Base-by-base conservation (phyloP, 768 basidiomycete species). In the Hygrophorus russula region DNA sequence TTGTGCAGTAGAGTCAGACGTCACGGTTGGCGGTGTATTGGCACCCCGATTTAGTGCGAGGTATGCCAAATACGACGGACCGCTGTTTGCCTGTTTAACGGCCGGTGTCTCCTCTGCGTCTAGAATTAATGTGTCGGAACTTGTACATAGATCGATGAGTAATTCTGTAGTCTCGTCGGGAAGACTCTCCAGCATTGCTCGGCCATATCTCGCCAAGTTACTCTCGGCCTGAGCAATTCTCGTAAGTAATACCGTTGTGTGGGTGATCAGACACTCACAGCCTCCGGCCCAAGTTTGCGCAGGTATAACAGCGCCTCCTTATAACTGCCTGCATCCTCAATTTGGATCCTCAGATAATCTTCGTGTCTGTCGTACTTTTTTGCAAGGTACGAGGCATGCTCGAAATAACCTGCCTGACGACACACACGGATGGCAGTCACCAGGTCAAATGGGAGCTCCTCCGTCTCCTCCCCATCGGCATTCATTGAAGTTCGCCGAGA, bases 341-440 rank as follows among this genome's bases (percentile, higher is more conserved):
- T 85, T 61, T 92, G 83, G 38, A 98, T 93, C 46, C 88, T 70
- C 32, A 99, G 60, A 60, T 91, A 97, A 51, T 97, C 94, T 53
- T 93, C 90, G 51, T 97, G 91, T 15, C 86, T 65, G 24, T 82
- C 79, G 60, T 91, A 98, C 56, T 89, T 88, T 64, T 80, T 80
- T 14, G 96, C 94, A 12, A 99, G 73, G 57, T 93, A 98, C 1
- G 80, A 78, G 1, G 94, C 94, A 56, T 98, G 94, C 44, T 92
- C 83, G 53, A 88, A 96, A 59, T 94, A 98, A 0, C 91, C 90
- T 1, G 92, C 94, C 60, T 98, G 94, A 19, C 96, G 74, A 54
- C 93, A 97, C 20, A 98, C 94, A 2, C 91, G 77, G 42, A 99
- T 97, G 0, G 92, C 96, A 0, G 96, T 99, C 48, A 94, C 91